Evolutionary conservation across 345 rosid species (phyloP).

Genomic region (Salix dunnii): DNA sequence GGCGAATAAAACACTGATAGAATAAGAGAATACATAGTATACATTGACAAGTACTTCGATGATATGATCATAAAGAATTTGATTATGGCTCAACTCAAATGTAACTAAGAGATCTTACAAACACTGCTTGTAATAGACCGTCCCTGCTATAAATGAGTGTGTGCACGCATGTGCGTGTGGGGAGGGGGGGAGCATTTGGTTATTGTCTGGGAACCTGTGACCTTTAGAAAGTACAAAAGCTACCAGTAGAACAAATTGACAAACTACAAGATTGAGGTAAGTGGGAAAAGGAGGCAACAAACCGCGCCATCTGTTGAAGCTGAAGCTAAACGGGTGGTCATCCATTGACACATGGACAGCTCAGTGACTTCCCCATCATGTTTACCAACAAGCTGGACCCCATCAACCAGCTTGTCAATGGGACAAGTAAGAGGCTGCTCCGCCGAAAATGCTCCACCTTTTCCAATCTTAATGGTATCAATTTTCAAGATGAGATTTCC

Average conservation of each 20-base stretch:
- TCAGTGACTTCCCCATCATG: constrained; percentile 94
- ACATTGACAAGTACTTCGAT: not conserved
- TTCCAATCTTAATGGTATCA: constrained; percentile 68
- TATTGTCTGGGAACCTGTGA: not conserved
- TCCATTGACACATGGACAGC: constrained; percentile 93
- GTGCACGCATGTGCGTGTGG: too few species aligned
- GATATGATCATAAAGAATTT: not conserved
- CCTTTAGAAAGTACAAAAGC: not conserved
- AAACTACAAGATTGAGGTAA: constrained; percentile 1
- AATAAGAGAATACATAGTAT: not conserved
- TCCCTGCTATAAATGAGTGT: not conserved
- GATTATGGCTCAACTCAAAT: not conserved
- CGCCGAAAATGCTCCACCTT: constrained; percentile 49
- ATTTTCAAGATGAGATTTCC: constrained; percentile 66
- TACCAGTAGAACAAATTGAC: not conserved
- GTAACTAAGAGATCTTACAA: not conserved
- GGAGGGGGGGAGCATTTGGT: not conserved
- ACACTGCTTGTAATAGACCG: not conserved
- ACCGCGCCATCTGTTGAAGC: constrained; percentile 63
- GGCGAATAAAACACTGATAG: constrained; percentile 2
- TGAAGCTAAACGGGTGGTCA: constrained; percentile 55
- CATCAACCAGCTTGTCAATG: constrained; percentile 59
- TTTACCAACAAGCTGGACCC: constrained; percentile 76
- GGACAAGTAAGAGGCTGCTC: constrained; percentile 70
- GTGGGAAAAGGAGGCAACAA: constrained; percentile 28